Evolutionary conservation across 805 yeast genomes (phyloP).

Genomic region (Saccharomycopsis fibuligera): DNA sequence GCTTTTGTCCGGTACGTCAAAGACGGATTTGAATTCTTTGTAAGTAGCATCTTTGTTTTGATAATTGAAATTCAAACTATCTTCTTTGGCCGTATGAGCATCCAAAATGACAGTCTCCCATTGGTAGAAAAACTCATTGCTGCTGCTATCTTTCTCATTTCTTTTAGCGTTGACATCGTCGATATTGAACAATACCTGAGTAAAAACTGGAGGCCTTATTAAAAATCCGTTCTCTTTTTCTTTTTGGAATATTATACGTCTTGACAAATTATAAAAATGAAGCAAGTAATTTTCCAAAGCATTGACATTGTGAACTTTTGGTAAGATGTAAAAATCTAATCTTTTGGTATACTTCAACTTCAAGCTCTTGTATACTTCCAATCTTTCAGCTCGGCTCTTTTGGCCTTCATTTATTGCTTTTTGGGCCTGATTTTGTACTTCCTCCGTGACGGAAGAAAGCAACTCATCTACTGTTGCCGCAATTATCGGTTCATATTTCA

Average conservation of each 20-base stretch:
- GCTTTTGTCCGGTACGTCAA: not conserved
- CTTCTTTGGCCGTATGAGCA: not conserved
- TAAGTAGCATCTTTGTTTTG: not conserved
- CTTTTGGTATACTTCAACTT: constrained; percentile 1
- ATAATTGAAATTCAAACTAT: not conserved
- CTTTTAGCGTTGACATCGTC: not conserved
- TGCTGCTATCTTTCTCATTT: too few species aligned
- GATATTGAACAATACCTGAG: constrained; percentile 22
- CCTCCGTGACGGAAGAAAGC: too few species aligned
- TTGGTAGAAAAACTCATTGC: not conserved
- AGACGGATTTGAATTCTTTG: not conserved
- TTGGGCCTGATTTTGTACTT: too few species aligned
- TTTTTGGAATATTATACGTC: constrained; percentile 22
- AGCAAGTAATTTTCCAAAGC: constrained; percentile 29
- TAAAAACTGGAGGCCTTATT: constrained; percentile 14
- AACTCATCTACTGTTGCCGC: not conserved
- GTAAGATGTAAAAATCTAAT: constrained; percentile 27
- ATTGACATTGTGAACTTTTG: constrained; percentile 24
- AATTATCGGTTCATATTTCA: not conserved
- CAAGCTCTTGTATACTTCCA: constrained; percentile 1
- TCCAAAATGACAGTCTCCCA: constrained; percentile 6
- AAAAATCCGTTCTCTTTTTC: not conserved
- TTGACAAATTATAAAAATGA: constrained; percentile 27
- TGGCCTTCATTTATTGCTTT: too few species aligned
- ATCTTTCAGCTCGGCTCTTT: too few species aligned